Evolutionary conservation across 1,139 yeast species (phyloP), one percentile per base, ranked within the genome.

Genomic region (Taiozyma sp.): DNA sequence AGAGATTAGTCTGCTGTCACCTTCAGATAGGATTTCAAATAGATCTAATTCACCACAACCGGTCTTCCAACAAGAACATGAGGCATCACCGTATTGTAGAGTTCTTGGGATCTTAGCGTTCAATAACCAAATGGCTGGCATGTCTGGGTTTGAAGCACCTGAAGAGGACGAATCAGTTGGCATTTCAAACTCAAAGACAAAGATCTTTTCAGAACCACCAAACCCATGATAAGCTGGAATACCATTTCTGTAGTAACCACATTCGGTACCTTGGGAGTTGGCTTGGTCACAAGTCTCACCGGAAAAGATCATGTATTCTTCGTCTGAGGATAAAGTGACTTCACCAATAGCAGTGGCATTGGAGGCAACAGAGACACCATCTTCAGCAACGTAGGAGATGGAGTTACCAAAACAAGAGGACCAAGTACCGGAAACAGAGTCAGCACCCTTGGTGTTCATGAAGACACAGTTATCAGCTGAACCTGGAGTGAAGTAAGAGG

Each of bases 1-100:
- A 56, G 89, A 75, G 64, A 88, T 86, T 69, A 92, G 75, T 66
- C 83, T 82, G 66, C 75, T 72, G 57, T 89, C 83, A 59, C 96
- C 96, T 38, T 88, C 63, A 43, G 73, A 68, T 66, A 89, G 79
- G 61, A 89, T 80, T 76, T 93, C 99, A 64, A 92, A 92, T 56
- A 90, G 75, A 70, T 93, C 99, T 60, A 92, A 78, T 75, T 93
- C 99, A 70, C 98, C 98, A 73, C 99, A 93, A 48, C 98, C 98
- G 42, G 96, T 80, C 59, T 82, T 69, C 99, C 99, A 93, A 78
- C 98, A 93, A 29, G 97, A 90, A 75, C 97, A 87, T 13, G 75
- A 72, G 52, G 83, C 71, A 52, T 75, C 76, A 66, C 95, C 95
- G 66, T 92, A 93, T 74, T 93, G 97, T 55, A 87, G 70, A 51